Conservation (phyloP, 2,329 filamentous ascomycete species). For the Erysiphe pulchra region DNA sequence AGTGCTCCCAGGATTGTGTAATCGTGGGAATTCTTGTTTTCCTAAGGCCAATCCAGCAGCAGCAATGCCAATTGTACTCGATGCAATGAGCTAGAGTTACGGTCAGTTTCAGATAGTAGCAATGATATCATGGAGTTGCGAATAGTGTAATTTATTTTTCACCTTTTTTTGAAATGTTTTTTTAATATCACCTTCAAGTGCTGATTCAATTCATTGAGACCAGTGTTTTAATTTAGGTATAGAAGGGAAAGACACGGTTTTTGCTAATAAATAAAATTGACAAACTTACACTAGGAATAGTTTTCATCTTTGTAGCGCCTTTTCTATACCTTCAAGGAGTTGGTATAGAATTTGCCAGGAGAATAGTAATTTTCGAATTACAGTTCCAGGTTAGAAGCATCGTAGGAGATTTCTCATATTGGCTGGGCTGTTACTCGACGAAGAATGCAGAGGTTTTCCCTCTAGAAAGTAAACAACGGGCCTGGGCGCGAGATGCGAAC, state of each 20-base stretch:
- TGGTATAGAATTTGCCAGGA: background rate
- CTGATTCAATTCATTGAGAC: background rate
- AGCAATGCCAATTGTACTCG: conserved; percentile 14
- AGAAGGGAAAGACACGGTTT: background rate
- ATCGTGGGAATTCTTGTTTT: conserved; percentile 11
- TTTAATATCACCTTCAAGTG: background rate
- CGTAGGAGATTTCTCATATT: background rate
- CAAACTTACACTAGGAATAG: conserved; percentile 12
- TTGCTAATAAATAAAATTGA: background rate
- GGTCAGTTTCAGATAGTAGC: background rate
- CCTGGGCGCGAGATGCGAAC: background rate
- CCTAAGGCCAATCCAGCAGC: conserved; percentile 13
- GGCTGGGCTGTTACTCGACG: background rate
- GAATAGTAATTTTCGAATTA: background rate
- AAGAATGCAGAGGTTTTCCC: background rate
- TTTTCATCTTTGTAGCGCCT: conserved; percentile 10
- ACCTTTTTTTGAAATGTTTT: background rate
- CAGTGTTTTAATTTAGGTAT: too few species aligned
- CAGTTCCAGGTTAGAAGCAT: background rate
- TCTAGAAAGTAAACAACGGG: background rate
- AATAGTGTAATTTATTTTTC: background rate
- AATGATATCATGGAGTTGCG: background rate
- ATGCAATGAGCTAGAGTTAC: conserved; percentile 13
- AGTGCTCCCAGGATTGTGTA: conserved; percentile 9
- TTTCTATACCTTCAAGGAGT: background rate